phyloP scores from a whole-genome alignment of 257 asterid genomes.

The Rubia yunnanensis region DNA sequence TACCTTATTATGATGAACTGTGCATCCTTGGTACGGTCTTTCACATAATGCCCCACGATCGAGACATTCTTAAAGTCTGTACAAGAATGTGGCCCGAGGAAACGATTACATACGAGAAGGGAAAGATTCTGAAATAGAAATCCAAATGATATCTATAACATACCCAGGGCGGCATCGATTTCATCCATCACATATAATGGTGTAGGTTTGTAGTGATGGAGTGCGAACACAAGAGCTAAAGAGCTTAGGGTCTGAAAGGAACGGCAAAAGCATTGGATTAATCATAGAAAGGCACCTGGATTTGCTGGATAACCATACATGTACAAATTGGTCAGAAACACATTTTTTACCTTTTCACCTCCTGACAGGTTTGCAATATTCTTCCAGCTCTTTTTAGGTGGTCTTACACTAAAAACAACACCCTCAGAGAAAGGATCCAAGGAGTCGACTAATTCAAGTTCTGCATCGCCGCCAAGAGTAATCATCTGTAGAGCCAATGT shows the following conservation, averaged over 20 bases:
- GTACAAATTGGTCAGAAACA: background rate
- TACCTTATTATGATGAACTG: constrained; percentile 95
- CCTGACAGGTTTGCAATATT: constrained; percentile 95
- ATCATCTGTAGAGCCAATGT: constrained; percentile 53
- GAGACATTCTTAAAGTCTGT: constrained; percentile 97
- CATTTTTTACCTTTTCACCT: constrained; percentile 77
- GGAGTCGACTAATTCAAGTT: constrained; percentile 89
- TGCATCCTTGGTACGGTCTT: constrained; percentile 98
- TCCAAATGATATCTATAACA: background rate
- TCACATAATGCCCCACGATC: constrained; percentile 94
- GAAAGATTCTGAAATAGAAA: background rate
- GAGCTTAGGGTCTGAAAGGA: constrained; percentile 86
- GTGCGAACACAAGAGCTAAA: constrained; percentile 92
- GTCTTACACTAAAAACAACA: constrained; percentile 94
- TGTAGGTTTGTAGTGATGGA: constrained; percentile 97
- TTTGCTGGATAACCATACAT: background rate
- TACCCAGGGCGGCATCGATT: constrained; percentile 97
- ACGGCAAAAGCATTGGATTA: background rate
- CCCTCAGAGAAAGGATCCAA: constrained; percentile 99
- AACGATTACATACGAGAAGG: background rate
- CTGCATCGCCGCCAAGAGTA: constrained; percentile 98
- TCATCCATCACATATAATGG: constrained; percentile 98
- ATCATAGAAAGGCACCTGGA: background rate
- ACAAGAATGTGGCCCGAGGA: background rate
- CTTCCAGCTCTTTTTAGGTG: constrained; percentile 99